A percentile compares a stretch with the other conserved stretches of the same genome.
Evolutionary conservation across 495 filamentous ascomycete genomes (phyloP).

Genomic region (Talaromyces adpressus): DNA sequence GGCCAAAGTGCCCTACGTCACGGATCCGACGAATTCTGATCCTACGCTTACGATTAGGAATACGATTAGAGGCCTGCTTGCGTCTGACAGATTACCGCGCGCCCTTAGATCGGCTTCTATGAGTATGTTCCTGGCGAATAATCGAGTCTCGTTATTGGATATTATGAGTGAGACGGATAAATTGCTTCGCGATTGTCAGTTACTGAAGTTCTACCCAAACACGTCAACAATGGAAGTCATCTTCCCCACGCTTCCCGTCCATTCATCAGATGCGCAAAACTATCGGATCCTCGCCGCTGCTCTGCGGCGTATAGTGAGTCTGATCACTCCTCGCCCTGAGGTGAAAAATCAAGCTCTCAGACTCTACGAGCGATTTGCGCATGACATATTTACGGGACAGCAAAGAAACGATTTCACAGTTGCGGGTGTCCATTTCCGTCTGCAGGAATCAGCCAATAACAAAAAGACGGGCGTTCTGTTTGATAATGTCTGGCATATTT

Average conservation of each 20-base stretch:
- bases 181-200: conserved; percentile 26
- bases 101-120: conserved; percentile 64
- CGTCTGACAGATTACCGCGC: conserved; percentile 51
- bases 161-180: conserved; percentile 27
- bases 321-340: conserved; percentile 31
- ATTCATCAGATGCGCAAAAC: conserved; percentile 7
- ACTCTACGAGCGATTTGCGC: conserved; percentile 8
- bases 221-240: conserved; percentile 33
- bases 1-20: conserved; percentile 62
- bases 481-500: conserved; percentile 38
- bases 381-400: conserved; percentile 26
- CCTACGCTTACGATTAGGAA: conserved; percentile 72
- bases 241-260: conserved; percentile 16
- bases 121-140: conserved; percentile 42
- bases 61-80: conserved; percentile 62
- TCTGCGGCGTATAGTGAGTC: conserved; percentile 37
- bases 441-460: conserved; percentile 14
- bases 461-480: background rate
- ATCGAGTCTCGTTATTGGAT: conserved; percentile 18
- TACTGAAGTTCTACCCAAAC: conserved; percentile 29
- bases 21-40: conserved; percentile 82
- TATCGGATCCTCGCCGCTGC: conserved; percentile 22
- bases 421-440: conserved; percentile 26
- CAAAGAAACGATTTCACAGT: conserved; percentile 42
- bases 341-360: conserved; percentile 22